phyloP scores from a whole-genome alignment of 202 grass and related monocot species.

The Schoenoplectus triqueter region DNA sequence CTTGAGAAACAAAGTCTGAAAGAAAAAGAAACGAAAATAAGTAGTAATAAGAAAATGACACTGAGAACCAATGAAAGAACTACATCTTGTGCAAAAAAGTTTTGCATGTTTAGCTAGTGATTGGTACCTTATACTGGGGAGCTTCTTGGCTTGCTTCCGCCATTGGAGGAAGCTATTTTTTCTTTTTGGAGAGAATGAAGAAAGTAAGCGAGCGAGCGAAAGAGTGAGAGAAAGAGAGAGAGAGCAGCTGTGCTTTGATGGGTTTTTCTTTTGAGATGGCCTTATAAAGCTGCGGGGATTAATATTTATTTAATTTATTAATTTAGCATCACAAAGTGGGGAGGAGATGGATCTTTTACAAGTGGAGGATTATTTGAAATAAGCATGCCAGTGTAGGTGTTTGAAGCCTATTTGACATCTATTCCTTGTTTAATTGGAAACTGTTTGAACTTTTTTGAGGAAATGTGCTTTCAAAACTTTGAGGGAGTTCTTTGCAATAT shows the following conservation, averaged over 20 bases:
- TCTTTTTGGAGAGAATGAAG: neutral
- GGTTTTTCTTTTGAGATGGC: slow-evolving; percentile 29
- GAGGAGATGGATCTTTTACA: slow-evolving; percentile 3
- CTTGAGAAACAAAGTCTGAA: slow-evolving; percentile 69
- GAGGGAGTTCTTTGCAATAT: neutral
- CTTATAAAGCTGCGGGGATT: slow-evolving; percentile 16
- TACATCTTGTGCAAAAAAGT: neutral
- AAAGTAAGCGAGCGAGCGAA: neutral
- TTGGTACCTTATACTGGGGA: slow-evolving; percentile 58
- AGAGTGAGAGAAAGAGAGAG: slow-evolving; percentile 34
- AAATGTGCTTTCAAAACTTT: slow-evolving; percentile 21
- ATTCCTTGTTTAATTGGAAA: slow-evolving; percentile 22
- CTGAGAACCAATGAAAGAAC: slow-evolving; percentile 22
- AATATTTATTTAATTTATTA: slow-evolving; percentile 26
- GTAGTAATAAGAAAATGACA: slow-evolving; percentile 19
- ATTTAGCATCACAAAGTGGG: slow-evolving; percentile 35
- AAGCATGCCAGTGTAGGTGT: slow-evolving; percentile 5
- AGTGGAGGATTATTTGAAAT: slow-evolving; percentile 32
- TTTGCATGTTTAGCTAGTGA: neutral
- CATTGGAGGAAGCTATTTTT: slow-evolving; percentile 21
- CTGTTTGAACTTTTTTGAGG: neutral
- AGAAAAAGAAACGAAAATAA: slow-evolving; percentile 2
- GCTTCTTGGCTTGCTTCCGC: slow-evolving; percentile 64
- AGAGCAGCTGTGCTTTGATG: slow-evolving; percentile 25
- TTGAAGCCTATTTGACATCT: slow-evolving; percentile 28